Conservation (phyloP, 768 basidiomycete genomes). For the Tephrocybe sp. region DNA sequence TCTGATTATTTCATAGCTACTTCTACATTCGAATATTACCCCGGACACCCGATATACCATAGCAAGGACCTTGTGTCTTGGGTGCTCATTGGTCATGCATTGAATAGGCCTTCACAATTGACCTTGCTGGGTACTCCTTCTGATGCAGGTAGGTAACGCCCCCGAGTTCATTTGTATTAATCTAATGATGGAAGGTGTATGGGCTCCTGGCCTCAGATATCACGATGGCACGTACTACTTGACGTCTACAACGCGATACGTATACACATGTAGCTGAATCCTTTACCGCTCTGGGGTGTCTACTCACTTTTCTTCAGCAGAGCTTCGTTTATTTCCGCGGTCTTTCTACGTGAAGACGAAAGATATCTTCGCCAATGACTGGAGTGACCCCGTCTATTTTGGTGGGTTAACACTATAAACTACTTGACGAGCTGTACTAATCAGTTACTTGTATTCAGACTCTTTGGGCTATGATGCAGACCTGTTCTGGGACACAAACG, state of each 20-base stretch:
- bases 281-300: not conserved
- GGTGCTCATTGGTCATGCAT: conserved; percentile 37
- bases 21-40: conserved; percentile 40
- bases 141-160: conserved; percentile 29
- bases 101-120: conserved; percentile 36
- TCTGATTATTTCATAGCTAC: conserved; percentile 39
- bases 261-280: conserved; percentile 32
- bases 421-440: not conserved
- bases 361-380: conserved; percentile 36
- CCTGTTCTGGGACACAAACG: conserved; percentile 41
- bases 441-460: conserved; percentile 20
- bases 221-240: conserved; percentile 36
- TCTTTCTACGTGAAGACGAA: conserved; percentile 39
- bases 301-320: conserved; percentile 22
- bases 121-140: conserved; percentile 35
- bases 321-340: conserved; percentile 36
- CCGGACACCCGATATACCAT: conserved; percentile 43
- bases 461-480: conserved; percentile 39
- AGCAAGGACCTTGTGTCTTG: conserved; percentile 36
- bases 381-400: conserved; percentile 43
- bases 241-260: conserved; percentile 36
- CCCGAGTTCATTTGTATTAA: not conserved
- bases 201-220: conserved; percentile 37
- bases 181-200: conserved; percentile 23
- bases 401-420: conserved; percentile 19